Conservation (phyloP, 1,284 basidiomycete species). For the Butyriboletus appendiculatus region DNA sequence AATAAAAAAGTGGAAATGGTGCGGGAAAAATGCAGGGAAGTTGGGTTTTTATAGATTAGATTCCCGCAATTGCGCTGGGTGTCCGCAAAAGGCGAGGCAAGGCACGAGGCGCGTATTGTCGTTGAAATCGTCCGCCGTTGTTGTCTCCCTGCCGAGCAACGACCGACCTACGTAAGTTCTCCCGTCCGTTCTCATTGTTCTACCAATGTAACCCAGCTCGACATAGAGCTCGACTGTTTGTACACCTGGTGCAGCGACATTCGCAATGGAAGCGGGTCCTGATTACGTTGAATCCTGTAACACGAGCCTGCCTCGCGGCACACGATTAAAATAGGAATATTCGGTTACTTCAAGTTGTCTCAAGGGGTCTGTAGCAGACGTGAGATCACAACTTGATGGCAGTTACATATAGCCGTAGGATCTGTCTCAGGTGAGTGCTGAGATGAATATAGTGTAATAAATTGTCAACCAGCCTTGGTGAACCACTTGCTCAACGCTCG, state of each 20-base stretch:
- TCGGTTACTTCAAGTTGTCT: slow-evolving; percentile 20
- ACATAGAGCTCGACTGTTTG: slow-evolving; percentile 1
- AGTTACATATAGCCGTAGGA: background rate
- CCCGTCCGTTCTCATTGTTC: slow-evolving; percentile 1
- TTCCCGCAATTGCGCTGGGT: slow-evolving; percentile 22
- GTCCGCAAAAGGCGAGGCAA: slow-evolving; percentile 40
- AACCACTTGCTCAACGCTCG: slow-evolving; percentile 11
- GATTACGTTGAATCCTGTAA: slow-evolving; percentile 6
- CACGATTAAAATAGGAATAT: slow-evolving; percentile 4
- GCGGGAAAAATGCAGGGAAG: slow-evolving; percentile 20
- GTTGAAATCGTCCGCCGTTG: slow-evolving; percentile 22
- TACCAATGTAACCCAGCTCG: background rate
- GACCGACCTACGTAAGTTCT: slow-evolving; percentile 13
- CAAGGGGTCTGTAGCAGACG: slow-evolving; percentile 8
- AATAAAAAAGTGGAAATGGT: slow-evolving; percentile 24
- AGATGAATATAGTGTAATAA: background rate
- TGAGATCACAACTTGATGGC: slow-evolving; percentile 5
- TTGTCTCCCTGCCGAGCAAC: slow-evolving; percentile 16
- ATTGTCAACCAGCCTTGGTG: slow-evolving; percentile 10
- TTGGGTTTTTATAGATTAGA: slow-evolving; percentile 51
- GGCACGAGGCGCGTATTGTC: slow-evolving; percentile 44
- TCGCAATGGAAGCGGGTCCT: slow-evolving; percentile 7
- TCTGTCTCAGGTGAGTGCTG: slow-evolving; percentile 2
- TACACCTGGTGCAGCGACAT: background rate
- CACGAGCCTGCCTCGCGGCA: slow-evolving; percentile 10